Conservation (phyloP, 2,329 filamentous ascomycete genomes). For the Zalaria obscura region DNA sequence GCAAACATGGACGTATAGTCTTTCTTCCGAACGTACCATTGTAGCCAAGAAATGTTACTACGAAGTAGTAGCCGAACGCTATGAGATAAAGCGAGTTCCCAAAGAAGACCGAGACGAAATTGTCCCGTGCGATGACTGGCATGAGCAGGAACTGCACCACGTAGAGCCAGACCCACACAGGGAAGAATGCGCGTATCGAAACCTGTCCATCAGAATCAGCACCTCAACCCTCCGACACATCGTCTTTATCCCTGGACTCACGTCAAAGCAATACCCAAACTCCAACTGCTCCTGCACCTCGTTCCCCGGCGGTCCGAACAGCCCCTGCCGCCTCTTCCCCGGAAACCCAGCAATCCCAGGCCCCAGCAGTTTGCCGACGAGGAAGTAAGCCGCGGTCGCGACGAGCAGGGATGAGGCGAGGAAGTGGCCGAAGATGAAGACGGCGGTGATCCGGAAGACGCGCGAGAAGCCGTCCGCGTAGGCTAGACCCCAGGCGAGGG, state of each 20-base stretch:
- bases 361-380: slow-evolving; percentile 47
- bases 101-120: slow-evolving; percentile 44
- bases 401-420: slow-evolving; percentile 44
- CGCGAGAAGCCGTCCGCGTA: slow-evolving; percentile 31
- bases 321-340: slow-evolving; percentile 37
- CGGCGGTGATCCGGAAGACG: slow-evolving; percentile 29
- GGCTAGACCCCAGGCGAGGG: slow-evolving; percentile 44
- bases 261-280: slow-evolving; percentile 60
- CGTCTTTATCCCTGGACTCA: slow-evolving; percentile 17
- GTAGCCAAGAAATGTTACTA: slow-evolving; percentile 56
- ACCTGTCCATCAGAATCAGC: slow-evolving; percentile 25
- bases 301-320: slow-evolving; percentile 41
- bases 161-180: slow-evolving; percentile 52
- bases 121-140: slow-evolving; percentile 41
- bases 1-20: not conserved
- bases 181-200: slow-evolving; percentile 52
- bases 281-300: slow-evolving; percentile 43
- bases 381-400: slow-evolving; percentile 48
- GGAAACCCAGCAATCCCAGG: slow-evolving; percentile 38
- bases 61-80: slow-evolving; percentile 51
- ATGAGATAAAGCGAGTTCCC: slow-evolving; percentile 54
- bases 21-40: slow-evolving; percentile 29
- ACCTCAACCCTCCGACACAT: not conserved
- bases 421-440: slow-evolving; percentile 45
- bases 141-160: slow-evolving; percentile 54